Evolutionary conservation across 2,329 filamentous ascomycete genomes (phyloP), one percentile per base, ranked within the genome.

Genomic region (Aureobasidium sp.): DNA sequence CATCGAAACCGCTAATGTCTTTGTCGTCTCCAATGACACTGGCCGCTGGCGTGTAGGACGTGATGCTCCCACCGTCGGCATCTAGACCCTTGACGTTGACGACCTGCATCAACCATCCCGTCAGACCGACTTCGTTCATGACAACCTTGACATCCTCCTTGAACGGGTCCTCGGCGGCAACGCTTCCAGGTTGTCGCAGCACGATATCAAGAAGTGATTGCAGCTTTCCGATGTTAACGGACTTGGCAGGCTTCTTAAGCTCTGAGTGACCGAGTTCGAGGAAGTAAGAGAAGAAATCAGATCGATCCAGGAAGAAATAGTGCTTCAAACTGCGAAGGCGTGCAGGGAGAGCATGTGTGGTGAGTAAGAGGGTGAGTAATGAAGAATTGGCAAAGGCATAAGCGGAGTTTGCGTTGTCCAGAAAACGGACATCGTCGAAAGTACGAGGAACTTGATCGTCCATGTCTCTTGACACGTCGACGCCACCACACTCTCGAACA

Each of bases 271-370:
- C 87, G 22, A 99, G 85, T 72, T 99, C 94, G 64, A 99, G 86
- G 74, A 99, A 99, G 75, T 97, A 96, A 2, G 91, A 91, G 75
- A 99, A 97, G 78, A 96, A 99, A 74, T 99, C 94, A 37, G 94
- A 97, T 9, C 92, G 89, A 69, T 97, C 93, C 65, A 99, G 86
- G 80, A 99, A 99, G 79, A 97, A 99, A 78, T 99, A 99, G 75
- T 99, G 94, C 74, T 99, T 99, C 42, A 99, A 80, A 15, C 93
- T 97, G 49, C 88, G 86, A 62, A 99, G 82, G 41, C 94, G 85
- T 31, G 90, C 88, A 0, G 93, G 92, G 5, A 99, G 83, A 14
- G 90, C 90, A 72, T 99, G 94, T 7, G 94, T 94, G 0, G 93
- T 97, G 44, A 99, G 82, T 2, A 99, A 85, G 0, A 99, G 82